Base-by-base conservation (phyloP, 768 basidiomycete genomes). In the Cubamyces sp. region DNA sequence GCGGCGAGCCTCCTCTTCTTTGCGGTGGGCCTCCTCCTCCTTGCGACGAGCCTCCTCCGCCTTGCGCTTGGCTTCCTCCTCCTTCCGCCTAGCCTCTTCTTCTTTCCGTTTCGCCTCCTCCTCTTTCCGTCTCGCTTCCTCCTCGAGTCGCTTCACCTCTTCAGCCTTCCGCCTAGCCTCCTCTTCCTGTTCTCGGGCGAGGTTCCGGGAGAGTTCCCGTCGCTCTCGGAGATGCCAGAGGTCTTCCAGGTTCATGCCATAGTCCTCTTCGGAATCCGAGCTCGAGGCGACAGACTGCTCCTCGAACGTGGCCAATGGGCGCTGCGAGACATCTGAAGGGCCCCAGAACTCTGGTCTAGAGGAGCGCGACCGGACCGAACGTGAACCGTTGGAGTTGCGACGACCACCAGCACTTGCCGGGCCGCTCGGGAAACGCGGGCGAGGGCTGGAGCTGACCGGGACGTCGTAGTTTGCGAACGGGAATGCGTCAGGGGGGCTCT, bases 361-460 rank as follows among this genome's bases (percentile, higher is more conserved):
- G 1, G 64, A 59, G 14, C 65, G 64, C 25, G 71, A 72, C 9
- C 65, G 66, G 15, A 69, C 55, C 3, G 71, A 72, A 21, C 63
- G 64, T 15, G 68, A 69, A 11, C 71, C 68, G 19, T 54, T 52
- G 23, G 71, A 72, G 45, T 66, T 65, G 14, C 69, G 65, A 23
- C 71, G 69, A 21, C 43, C 47, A n/a, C 37, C 60, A 25, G 40
- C 34, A 56, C 51, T 46, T 15, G 54, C 49, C 19, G 56, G 51
- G 40, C 57, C 51, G 37, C 34, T 49, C 1, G 60, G 14, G 40
- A 57, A 56, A 19, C 64, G 59, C 6, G 8, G 47, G 37, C 55
- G 54, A 12, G 64, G 51, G 23, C 55, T 61, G 5, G 59, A 53
- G 55, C 26, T 54, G 47, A 34, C 54, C 15, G 57, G 62, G 0